Base-by-base conservation (phyloP, 2,329 filamentous ascomycete genomes). In the Ilyonectria destructans region DNA sequence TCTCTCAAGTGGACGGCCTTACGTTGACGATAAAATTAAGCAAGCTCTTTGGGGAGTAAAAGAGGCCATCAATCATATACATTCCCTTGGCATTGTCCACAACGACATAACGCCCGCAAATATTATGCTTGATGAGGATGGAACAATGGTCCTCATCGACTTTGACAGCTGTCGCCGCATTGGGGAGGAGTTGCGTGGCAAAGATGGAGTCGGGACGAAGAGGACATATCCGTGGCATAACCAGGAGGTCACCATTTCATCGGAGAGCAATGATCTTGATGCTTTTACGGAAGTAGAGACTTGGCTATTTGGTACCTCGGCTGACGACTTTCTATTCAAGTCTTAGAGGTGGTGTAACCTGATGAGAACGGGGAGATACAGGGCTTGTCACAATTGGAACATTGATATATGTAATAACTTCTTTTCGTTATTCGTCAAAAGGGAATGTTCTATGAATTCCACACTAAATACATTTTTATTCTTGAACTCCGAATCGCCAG, bases 401-500 rank as follows among this genome's bases (percentile, higher is more conserved):
- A 13, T 23, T 55, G 9, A 35, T 29, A 2, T 4, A 23, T 12
- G 21, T 40, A 29, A 45, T 52, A 31, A 26, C 8, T 7, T 43
- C 43, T 4, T 19, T 46, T 5, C 17, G 8, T 26, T 17, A n/a
- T 51, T 21, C 4, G 35, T 31, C 21, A 40, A 5, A 29, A 43
- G 52, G 23, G 35, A 52, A 19, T 17, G 4, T 19, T 12, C 17
- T 17, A 37, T 56, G 35, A 51, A 23, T 61, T 51, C 23, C 19
- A 56, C 59, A 45, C 65, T 67, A 67, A 64, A 67, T 58, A 67
- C 64, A 63, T 40, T 58, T 62, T 62, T 23, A 21, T 62, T 58
- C 37, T 58, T 56, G 43, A 35, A 58, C 51, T 35, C 51, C n/a
- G 23, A 29, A 31, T 29, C 61, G 45, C 37, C 19, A 37, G 17